These are phyloP conservation scores for Aegilops tauschii DNA, from an alignment of 176 grass and related monocot species.

Conservation along the genomic window DNA sequence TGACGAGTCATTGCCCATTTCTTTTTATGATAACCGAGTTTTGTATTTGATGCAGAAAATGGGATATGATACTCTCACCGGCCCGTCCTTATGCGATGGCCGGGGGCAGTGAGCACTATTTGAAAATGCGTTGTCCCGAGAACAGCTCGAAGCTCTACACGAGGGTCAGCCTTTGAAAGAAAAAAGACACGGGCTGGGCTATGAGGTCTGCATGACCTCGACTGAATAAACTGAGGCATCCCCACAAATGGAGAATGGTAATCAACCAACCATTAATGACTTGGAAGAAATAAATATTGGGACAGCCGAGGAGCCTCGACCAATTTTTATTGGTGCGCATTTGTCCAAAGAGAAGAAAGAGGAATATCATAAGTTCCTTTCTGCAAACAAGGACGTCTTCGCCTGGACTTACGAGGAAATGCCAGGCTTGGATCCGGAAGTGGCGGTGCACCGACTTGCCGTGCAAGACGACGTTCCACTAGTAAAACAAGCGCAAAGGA, in stretches of 20 bases:
- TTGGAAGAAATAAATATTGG: constrained; percentile 1
- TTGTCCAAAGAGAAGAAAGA: not conserved
- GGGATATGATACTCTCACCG: not conserved
- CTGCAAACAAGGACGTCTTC: not conserved
- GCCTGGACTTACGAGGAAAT: constrained; percentile 12
- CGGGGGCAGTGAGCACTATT: not conserved
- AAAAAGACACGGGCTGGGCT: not conserved
- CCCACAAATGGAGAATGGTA: constrained; percentile 12
- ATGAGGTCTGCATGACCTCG: not conserved
- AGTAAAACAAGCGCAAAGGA: not conserved
- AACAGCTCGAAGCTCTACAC: not conserved
- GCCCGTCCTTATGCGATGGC: not conserved
- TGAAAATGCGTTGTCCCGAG: not conserved
- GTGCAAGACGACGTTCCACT: not conserved
- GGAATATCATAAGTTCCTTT: not conserved
- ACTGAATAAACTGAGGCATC: accelerated
- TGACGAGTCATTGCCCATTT: too few species aligned
- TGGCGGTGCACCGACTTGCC: not conserved
- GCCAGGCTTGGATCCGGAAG: not conserved
- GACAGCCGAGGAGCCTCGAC: not conserved
- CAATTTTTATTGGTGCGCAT: not conserved
- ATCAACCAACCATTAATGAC: not conserved
- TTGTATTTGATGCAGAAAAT: constrained; percentile 2
- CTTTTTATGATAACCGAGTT: not conserved
- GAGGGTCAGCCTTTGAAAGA: not conserved